Evolutionary conservation across 345 rosid species (phyloP).

Genomic region (Syzygium oleosum): DNA sequence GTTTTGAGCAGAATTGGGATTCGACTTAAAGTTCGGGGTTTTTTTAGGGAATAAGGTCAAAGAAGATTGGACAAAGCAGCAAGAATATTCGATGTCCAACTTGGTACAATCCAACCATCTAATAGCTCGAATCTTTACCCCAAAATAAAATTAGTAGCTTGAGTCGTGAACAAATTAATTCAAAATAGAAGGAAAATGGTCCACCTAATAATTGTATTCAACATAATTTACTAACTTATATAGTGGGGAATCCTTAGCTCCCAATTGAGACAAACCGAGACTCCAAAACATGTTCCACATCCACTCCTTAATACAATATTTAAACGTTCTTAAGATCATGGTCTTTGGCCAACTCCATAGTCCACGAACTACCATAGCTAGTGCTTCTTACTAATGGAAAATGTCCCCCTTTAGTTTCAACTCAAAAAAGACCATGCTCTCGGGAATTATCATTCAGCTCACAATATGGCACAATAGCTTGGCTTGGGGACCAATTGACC

Average conservation of each 20-base stretch:
- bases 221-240: not conserved
- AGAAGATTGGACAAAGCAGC: not conserved
- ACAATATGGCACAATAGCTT: not conserved
- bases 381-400: not conserved
- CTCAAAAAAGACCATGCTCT: not conserved
- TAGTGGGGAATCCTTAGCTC: not conserved
- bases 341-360: not conserved
- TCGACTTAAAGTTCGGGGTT: accelerated
- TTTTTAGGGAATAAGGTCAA: not conserved
- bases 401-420: not conserved
- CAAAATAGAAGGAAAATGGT: too few species aligned
- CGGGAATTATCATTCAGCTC: not conserved
- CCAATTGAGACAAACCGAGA: not conserved
- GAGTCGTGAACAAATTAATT: not conserved
- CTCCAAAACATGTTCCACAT: not conserved
- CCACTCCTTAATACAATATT: not conserved
- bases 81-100: not conserved
- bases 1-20: accelerated
- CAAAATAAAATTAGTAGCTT: not conserved
- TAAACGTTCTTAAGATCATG: not conserved
- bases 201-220: not conserved
- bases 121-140: not conserved
- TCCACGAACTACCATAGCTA: not conserved
- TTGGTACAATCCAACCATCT: not conserved
- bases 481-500: not conserved